Percentiles rank a stretch among this genome's conserved stretches.
phyloP scores from a whole-genome alignment of 495 filamentous ascomycete genomes.

The Penicillium ucsense region DNA sequence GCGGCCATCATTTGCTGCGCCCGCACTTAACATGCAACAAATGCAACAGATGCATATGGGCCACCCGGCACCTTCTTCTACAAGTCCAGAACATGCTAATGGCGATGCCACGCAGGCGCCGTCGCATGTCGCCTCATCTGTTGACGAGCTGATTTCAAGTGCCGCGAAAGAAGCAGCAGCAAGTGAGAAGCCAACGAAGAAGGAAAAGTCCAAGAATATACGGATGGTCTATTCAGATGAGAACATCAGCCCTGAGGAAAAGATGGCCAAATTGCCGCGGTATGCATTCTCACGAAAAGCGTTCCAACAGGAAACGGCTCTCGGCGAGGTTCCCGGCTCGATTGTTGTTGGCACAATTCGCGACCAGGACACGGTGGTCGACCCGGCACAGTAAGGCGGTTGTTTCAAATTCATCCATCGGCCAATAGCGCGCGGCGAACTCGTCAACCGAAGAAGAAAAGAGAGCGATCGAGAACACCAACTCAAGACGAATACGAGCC shows the following conservation, averaged over 20 bases:
- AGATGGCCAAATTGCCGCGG: slow-evolving; percentile 66
- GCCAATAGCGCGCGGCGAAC: no score
- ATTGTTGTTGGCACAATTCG: slow-evolving; percentile 25
- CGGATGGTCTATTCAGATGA: slow-evolving; percentile 73
- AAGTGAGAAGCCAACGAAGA: slow-evolving; percentile 48
- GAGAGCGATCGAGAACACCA: no score
- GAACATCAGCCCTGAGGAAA: slow-evolving; percentile 76
- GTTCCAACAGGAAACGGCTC: slow-evolving; percentile 23
- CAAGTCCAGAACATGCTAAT: slow-evolving; percentile 25
- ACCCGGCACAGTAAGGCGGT: slow-evolving; percentile 21
- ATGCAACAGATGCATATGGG: slow-evolving; percentile 60
- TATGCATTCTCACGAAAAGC: slow-evolving; percentile 59
- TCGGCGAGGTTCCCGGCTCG: slow-evolving; percentile 30
- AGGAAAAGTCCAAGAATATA: slow-evolving; percentile 57
- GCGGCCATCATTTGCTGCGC: slow-evolving; percentile 49
- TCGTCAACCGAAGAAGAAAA: no score
- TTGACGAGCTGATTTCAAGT: slow-evolving; percentile 52
- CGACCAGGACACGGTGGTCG: slow-evolving; percentile 28
- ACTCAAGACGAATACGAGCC: no score
- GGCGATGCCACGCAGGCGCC: slow-evolving; percentile 25
- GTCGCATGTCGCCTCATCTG: slow-evolving; percentile 36
- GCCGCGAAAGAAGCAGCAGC: slow-evolving; percentile 20
- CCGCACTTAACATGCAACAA: slow-evolving; percentile 45
- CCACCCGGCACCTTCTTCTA: slow-evolving; percentile 25
- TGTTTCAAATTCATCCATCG: background rate